These are phyloP conservation scores for Leishmania arabica DNA, from an alignment of 208 protist genomes.

Conservation along the genomic window DNA sequence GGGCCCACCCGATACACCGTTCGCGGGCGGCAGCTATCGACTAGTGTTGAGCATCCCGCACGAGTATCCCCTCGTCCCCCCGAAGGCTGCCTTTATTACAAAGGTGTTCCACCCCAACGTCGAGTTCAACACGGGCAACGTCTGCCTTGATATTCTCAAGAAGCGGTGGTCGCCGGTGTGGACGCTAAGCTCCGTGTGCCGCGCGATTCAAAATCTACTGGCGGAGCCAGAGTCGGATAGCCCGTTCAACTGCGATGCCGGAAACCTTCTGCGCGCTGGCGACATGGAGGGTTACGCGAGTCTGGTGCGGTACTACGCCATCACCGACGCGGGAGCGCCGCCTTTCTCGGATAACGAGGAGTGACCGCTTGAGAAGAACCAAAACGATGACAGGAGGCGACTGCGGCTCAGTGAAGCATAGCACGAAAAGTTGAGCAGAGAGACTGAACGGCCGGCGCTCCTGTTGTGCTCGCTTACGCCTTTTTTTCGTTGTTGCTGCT, in stretches of 20 bases:
- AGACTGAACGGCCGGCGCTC: neutral
- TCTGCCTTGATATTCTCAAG: slow-evolving; percentile 94
- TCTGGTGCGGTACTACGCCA: slow-evolving; percentile 77
- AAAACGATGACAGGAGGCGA: neutral
- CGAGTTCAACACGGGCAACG: slow-evolving; percentile 80
- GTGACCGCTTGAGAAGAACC: neutral
- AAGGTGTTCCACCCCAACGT: slow-evolving; percentile 94
- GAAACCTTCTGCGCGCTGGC: slow-evolving; percentile 82
- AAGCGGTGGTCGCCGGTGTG: slow-evolving; percentile 89
- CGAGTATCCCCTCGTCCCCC: slow-evolving; percentile 90
- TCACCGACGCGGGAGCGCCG: slow-evolving; percentile 68
- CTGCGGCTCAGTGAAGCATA: neutral
- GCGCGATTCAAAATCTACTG: slow-evolving; percentile 77
- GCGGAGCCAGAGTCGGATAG: slow-evolving; percentile 76
- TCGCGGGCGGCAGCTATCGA: slow-evolving; percentile 69
- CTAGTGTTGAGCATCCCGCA: slow-evolving; percentile 69
- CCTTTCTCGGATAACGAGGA: slow-evolving; percentile 31
- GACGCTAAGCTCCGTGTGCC: slow-evolving; percentile 87
- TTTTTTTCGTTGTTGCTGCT: neutral
- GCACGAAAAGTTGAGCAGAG: neutral
- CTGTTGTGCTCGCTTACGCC: neutral
- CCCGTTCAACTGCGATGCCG: slow-evolving; percentile 94
- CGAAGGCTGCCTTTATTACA: slow-evolving; percentile 74
- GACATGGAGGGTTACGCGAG: slow-evolving; percentile 67
- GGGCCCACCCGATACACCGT: slow-evolving; percentile 82